Base-by-base conservation (phyloP, 1,284 basidiomycete genomes). In the Sporisorium reilianum region DNA sequence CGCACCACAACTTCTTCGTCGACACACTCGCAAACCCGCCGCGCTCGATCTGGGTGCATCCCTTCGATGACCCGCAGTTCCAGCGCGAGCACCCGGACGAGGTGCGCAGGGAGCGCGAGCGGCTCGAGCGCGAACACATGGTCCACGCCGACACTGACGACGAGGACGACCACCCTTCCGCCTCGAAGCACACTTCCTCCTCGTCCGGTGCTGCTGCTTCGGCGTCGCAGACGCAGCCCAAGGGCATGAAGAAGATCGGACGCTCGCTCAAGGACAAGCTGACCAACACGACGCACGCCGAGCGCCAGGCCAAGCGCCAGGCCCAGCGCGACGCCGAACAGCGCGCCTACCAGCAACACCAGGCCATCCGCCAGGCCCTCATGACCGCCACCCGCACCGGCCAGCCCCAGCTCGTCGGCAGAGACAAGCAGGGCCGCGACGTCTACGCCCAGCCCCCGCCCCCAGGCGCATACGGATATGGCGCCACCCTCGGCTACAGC, bases 31-130 rank as follows among this genome's bases (percentile, higher is more conserved):
- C 80, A 1, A 73, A 56, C 7, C 84, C 84, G 3, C 81, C 84
- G 16, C 69, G 84, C 7, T 81, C 79, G 18, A 85, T 84, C 66
- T 85, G 84, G 84, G 55, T 69, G 1, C 84, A 85, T 52, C 84
- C 84, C 1, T 66, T 61, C 28, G 83, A 84, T 55, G 84, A 76
- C 28, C 54, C 44, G 8, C 64, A 70, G 46, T 75, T 50, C 26
- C 73, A 71, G 41, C 53, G 61, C 10, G 60, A 70, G 38, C 73
- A 75, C 57, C 73, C 73, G 4, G 60, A 63, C 3, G 50, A 67
- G 9, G 23, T 75, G 18, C 26, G 46, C 7, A 30, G 40, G 20
- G 71, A 75, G 38, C 38, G 55, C 0, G 67, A 66, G 26, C 32
- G 73, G 11, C 16, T 70, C 26, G 60, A 75, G 25, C 22, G 41